Conservation (phyloP, 768 basidiomycete species). For the Boletus coccyginus region DNA sequence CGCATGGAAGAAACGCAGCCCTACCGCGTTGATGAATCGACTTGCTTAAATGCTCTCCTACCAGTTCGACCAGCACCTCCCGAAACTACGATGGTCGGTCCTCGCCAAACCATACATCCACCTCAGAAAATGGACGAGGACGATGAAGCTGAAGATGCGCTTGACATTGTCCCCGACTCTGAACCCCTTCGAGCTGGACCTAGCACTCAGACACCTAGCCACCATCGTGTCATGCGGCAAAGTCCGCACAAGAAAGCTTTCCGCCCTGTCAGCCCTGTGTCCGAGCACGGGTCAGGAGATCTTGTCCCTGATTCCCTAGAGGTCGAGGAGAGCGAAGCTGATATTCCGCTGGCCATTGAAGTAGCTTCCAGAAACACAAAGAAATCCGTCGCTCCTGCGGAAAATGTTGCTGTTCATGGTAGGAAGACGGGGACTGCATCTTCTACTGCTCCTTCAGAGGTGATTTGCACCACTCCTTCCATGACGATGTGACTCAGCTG, state of each 20-base stretch:
- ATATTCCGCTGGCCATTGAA: conserved; percentile 42
- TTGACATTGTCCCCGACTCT: conserved; percentile 63
- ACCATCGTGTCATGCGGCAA: background rate
- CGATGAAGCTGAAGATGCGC: conserved; percentile 31
- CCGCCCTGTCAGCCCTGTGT: conserved; percentile 23
- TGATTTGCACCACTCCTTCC: conserved; percentile 3
- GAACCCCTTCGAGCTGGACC: conserved; percentile 45
- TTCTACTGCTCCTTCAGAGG: conserved; percentile 14
- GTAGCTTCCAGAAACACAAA: conserved; percentile 20
- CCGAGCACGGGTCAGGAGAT: conserved; percentile 23
- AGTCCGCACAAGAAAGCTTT: conserved; percentile 17
- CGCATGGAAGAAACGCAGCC: conserved; percentile 18
- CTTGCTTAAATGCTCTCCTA: background rate
- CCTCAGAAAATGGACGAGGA: background rate
- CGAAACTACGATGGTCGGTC: background rate
- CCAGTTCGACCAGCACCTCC: conserved; percentile 1
- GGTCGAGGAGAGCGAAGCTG: conserved; percentile 33
- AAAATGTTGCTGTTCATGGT: background rate
- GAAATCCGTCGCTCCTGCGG: background rate
- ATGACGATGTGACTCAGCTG: background rate
- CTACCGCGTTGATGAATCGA: background rate
- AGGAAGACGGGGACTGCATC: conserved; percentile 4
- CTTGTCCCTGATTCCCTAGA: conserved; percentile 28
- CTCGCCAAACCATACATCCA: background rate
- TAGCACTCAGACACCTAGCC: conserved; percentile 7